Evolutionary conservation across 331 rosid species (phyloP), one percentile per base, ranked within the genome.

Genomic region (Phaseolus coccineus): DNA sequence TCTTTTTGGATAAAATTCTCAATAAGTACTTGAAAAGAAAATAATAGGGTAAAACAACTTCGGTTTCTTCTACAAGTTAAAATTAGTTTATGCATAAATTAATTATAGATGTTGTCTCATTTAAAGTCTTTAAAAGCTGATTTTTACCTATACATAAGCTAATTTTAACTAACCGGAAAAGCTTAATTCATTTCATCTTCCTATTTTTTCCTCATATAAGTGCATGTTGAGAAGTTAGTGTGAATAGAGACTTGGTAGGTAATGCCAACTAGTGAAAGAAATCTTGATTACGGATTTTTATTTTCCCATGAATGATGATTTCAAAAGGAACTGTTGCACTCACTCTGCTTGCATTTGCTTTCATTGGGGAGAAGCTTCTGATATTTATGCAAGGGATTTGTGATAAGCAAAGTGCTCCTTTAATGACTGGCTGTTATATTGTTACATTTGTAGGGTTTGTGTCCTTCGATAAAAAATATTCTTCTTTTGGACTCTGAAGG

Each of bases 401-500:
- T 24, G 72, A 67, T 42, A 24, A 67, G 13, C 37, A 15, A 12
- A 16, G 66, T 53, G 37, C 66, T 69, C 68, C 28, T 62, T 25
- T 79, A 64, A 39, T 75, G 77, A 82, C 71, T 31, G 35, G 47
- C 44, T 33, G 27, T 59, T 57, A 3, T 73, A 7, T 61, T 25
- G 4, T 62, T 39, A 65, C 31, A 12, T 30, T 24, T 79, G 39
- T 19, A 94, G 98, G 97, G 85, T 13, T 85, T 77, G 27, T 78
- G 88, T 85, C 98, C 97, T 65, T 68, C 87, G 0, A 79, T 94
- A 11, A 94, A 94, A 64, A 91, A 90, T 76, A 91, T 94, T 87
- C 96, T 91, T 81, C 89, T 94, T 74, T 86, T 93, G 9, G 98
- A 94, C 65, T 87, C 97, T 0, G 98, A 94, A 80, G 98, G 97